Conservation (phyloP, 2,329 filamentous ascomycete species). For the Apiospora marii region DNA sequence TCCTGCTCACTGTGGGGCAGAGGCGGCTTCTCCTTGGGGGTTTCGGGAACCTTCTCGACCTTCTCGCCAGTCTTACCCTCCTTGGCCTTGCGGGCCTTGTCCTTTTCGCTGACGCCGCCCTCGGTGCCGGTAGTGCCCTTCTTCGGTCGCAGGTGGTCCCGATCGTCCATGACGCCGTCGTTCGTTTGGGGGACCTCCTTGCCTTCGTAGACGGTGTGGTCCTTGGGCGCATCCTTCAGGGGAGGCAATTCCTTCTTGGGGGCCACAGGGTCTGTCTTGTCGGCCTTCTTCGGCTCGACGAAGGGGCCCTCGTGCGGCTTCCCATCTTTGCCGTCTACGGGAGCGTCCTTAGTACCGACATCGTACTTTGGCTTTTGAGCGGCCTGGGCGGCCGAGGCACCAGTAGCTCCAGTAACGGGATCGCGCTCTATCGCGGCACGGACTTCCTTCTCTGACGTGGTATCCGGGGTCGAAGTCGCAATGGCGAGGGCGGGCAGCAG, state of each 20-base stretch:
- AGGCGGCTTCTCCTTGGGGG: conserved; percentile 85
- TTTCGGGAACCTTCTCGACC: conserved; percentile 77
- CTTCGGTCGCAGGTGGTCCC: conserved; percentile 76
- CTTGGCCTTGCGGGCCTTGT: conserved; percentile 74
- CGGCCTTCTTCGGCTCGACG: conserved; percentile 62
- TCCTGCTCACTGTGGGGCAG: conserved; percentile 83
- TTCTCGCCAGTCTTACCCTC: conserved; percentile 72
- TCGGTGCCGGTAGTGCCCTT: conserved; percentile 88
- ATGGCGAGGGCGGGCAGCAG: conserved; percentile 39
- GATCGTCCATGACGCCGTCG: conserved; percentile 94
- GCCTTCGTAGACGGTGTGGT: conserved; percentile 64
- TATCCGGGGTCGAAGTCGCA: conserved; percentile 33
- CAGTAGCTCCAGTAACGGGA: conserved; percentile 45
- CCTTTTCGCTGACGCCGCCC: conserved; percentile 88
- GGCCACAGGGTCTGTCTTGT: conserved; percentile 43
- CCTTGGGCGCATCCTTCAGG: conserved; percentile 58
- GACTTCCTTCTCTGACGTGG: conserved; percentile 32
- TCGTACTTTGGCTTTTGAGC: conserved; percentile 47
- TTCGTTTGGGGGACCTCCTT: conserved; percentile 69
- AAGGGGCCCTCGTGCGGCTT: conserved; percentile 90
- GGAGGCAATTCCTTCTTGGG: conserved; percentile 50
- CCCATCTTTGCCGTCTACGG: conserved; percentile 91
- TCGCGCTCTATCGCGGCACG: conserved; percentile 29
- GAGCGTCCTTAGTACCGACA: conserved; percentile 74
- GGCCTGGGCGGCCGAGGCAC: background rate